These are phyloP conservation scores for Pyrenophora seminiperda DNA, from an alignment of 2,329 filamentous ascomycete genomes.

Conservation along the genomic window DNA sequence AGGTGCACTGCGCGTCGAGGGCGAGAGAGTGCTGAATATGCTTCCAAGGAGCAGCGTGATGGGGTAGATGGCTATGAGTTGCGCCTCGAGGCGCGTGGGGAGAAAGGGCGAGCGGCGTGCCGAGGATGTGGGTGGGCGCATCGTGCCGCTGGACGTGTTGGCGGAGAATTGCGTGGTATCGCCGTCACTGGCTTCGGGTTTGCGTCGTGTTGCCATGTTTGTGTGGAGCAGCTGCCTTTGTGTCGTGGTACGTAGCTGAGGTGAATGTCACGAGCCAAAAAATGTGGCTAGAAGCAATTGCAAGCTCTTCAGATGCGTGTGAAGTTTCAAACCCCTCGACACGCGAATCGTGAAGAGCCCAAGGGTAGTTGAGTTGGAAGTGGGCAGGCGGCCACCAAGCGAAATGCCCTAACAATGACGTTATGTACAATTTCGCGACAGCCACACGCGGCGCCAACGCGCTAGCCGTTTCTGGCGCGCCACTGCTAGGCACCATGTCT, in stretches of 20 bases:
- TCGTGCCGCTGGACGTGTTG: slow-evolving; percentile 32
- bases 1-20: slow-evolving; percentile 64
- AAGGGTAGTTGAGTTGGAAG: background rate
- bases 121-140: slow-evolving; percentile 30
- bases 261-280: background rate
- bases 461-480: slow-evolving; percentile 20
- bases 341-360: background rate
- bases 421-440: slow-evolving; percentile 16
- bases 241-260: background rate
- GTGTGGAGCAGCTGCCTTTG: slow-evolving; percentile 3
- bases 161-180: slow-evolving; percentile 28
- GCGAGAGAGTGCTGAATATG: slow-evolving; percentile 78
- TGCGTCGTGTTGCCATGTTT: slow-evolving; percentile 43
- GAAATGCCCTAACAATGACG: slow-evolving; percentile 28
- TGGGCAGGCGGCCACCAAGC: slow-evolving; percentile 3
- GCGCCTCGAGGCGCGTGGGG: slow-evolving; percentile 70
- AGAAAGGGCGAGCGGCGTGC: slow-evolving; percentile 62
- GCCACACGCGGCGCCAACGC: slow-evolving; percentile 25
- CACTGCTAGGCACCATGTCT: slow-evolving; percentile 3
- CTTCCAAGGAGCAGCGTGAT: slow-evolving; percentile 78
- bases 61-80: slow-evolving; percentile 74
- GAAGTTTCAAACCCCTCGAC: no score
- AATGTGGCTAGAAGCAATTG: background rate
- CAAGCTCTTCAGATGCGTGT: background rate
- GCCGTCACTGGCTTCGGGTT: slow-evolving; percentile 25